Base-by-base conservation (phyloP, 148 eudicot genomes). In the Camellia sinensis region DNA sequence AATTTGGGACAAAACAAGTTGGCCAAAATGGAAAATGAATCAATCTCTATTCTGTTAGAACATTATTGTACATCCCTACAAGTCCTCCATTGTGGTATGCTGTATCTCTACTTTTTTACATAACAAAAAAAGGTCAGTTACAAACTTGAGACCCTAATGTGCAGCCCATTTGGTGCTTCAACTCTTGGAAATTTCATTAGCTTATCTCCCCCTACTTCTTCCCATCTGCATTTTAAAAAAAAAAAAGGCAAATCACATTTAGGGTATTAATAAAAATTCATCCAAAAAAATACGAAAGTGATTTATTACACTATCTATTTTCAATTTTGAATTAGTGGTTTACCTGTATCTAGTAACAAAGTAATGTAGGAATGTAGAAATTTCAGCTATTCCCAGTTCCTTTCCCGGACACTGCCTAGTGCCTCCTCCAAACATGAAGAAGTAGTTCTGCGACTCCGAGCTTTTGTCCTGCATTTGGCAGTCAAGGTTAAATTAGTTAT, bases 351-450 rank as follows among this genome's bases (percentile, higher is more conserved):
- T 86, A 11, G 97, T 96, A 56, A 96, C 93, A 81, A 96, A 94
- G 79, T 96, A 96, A 82, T 96, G 99, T 65, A 96, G 93, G 81
- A 96, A 96, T 2, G 94, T 92, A 4, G 99, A 94, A 68, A 96
- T 92, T 86, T 96, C 99, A 17, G 95, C 95, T 64, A 94, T 76
- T 71, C 98, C 99, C 41, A 94, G 86, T 80, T 96, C 99, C 83
- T 94, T 96, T 52, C 98, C 98, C 3, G 99, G 99, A 79, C 99
- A 96, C 52, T 89, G 94, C 87, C 99, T 90, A 2, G 94, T 92
- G 12, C 99, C 98, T 9, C 98, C 98, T 71, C 99, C 99, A 65
- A 96, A 96, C 79, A 94, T 85, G 22, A 95, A 85, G 79, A 88
- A 92, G 74, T 87, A 84, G 77, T 86, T 85, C 61, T 94, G 93